These are phyloP conservation scores for Geotrichum citri-aurantii DNA, from an alignment of 1,139 yeast genomes.

Conservation along the genomic window DNA sequence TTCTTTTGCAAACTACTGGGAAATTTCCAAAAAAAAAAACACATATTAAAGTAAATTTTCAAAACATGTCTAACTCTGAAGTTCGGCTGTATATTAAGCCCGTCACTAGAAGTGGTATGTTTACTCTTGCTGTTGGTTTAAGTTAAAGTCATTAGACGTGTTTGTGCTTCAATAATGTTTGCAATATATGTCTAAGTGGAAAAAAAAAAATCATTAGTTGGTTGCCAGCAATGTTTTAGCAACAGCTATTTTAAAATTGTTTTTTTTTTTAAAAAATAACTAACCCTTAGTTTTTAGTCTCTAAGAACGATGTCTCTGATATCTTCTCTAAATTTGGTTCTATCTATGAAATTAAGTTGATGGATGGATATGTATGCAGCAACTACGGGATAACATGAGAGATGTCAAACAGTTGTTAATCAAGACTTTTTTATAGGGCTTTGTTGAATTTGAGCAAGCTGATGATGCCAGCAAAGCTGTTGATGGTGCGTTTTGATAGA, in stretches of 20 bases:
- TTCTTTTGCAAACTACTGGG: background rate
- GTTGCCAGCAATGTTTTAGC: background rate
- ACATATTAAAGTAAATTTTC: background rate
- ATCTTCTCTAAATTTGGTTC: conserved; percentile 62
- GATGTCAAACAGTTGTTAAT: background rate
- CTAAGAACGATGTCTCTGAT: conserved; percentile 62
- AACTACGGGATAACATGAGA: background rate
- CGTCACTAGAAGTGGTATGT: conserved; percentile 22
- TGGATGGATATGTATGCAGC: conserved; percentile 59
- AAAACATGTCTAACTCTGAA: conserved; percentile 22
- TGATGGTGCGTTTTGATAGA: conserved; percentile 20
- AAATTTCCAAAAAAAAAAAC: background rate
- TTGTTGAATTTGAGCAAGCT: conserved; percentile 25
- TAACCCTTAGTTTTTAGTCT: conserved; percentile 29
- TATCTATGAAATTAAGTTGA: conserved; percentile 58
- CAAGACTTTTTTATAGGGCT: conserved; percentile 20
- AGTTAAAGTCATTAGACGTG: background rate
- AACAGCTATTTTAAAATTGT: background rate
- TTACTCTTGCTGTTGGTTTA: background rate
- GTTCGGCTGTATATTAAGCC: conserved; percentile 23
- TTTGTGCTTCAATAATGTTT: background rate
- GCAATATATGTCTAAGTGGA: background rate
- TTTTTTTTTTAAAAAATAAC: no score
- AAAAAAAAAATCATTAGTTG: no score
- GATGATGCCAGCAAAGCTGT: conserved; percentile 29